Evolutionary conservation across 345 rosid genomes (phyloP).

Genomic region (Psidium guajava): DNA sequence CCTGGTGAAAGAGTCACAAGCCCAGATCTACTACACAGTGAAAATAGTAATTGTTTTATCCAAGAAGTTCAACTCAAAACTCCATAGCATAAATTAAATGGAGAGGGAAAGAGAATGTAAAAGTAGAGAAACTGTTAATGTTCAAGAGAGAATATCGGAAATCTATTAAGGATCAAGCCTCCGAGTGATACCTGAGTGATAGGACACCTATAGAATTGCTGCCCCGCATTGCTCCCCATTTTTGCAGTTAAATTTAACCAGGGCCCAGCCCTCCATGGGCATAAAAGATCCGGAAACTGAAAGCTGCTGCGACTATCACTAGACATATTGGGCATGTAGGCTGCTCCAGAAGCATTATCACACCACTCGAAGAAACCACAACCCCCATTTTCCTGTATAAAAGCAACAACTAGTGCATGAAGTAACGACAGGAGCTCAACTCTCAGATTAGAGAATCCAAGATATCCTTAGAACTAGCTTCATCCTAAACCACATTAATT

Average conservation of each 20-base stretch:
- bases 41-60: too few relatives aligned
- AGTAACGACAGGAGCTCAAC: neutral
- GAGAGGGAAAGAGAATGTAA: too few relatives aligned
- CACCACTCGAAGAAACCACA: conserved; percentile 61
- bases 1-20: too few relatives aligned
- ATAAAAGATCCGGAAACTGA: conserved; percentile 22
- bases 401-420: neutral
- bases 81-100: too few relatives aligned
- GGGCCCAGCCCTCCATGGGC: conserved; percentile 43
- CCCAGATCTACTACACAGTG: too few relatives aligned
- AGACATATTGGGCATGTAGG: neutral
- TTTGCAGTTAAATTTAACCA: conserved; percentile 36
- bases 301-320: neutral
- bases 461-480: neutral
- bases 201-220: conserved; percentile 49
- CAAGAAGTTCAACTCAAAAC: too few relatives aligned
- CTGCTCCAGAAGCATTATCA: conserved; percentile 19
- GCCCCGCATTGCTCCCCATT: conserved; percentile 37
- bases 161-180: too few relatives aligned
- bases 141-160: too few relatives aligned
- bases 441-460: neutral
- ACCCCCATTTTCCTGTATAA: conserved; percentile 44
- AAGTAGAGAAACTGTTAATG: too few relatives aligned
- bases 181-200: conserved; percentile 35
- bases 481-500: neutral